Evolutionary conservation across 805 yeast genomes (phyloP).

Genomic region (Brettanomyces sp.): DNA sequence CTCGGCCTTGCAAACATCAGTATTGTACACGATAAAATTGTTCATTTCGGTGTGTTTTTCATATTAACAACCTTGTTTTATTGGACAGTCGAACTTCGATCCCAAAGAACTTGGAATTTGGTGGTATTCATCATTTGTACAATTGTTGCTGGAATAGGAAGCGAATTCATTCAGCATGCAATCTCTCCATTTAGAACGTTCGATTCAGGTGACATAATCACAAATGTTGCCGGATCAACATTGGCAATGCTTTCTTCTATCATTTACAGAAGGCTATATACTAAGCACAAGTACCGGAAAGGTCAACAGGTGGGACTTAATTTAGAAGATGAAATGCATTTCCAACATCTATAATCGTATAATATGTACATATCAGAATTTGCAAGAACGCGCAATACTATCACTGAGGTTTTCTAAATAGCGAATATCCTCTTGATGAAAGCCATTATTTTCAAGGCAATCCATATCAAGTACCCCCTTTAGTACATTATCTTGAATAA

Average conservation of each 20-base stretch:
- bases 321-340: neutral
- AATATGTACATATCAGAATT: constrained; percentile 27
- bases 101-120: constrained; percentile 23
- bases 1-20: constrained; percentile 43
- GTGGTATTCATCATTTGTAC: constrained; percentile 33
- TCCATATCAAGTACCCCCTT: constrained; percentile 85
- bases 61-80: constrained; percentile 38
- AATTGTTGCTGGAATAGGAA: constrained; percentile 33
- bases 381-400: constrained; percentile 43
- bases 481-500: constrained; percentile 32
- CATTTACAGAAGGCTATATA: constrained; percentile 1
- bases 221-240: constrained; percentile 20
- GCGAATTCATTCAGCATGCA: constrained; percentile 38
- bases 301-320: constrained; percentile 3
- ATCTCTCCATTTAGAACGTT: constrained; percentile 36
- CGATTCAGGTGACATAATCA: constrained; percentile 26
- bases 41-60: constrained; percentile 38
- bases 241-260: constrained; percentile 16
- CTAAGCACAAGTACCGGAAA: constrained; percentile 3
- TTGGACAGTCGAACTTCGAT: constrained; percentile 32
- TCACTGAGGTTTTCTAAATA: constrained; percentile 52
- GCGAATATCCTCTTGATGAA: constrained; percentile 51
- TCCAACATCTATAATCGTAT: neutral
- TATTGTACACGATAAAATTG: constrained; percentile 35
- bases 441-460: constrained; percentile 56